Base-by-base conservation (phyloP, 768 basidiomycete genomes). In the Kockovaella imperatae region DNA sequence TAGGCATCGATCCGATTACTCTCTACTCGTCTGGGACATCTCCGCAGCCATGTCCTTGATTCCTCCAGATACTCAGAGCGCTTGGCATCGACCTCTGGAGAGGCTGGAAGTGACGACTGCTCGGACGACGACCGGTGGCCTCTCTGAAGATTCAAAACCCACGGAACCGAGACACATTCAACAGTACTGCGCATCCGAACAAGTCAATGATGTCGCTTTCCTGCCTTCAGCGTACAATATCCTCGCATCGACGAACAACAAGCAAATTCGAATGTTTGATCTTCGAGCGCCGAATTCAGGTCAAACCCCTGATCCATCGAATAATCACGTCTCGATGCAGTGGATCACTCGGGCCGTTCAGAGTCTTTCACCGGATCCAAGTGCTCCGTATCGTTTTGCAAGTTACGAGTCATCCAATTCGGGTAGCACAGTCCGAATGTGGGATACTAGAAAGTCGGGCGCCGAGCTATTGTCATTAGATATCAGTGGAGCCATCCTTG, bases 11-110 rank as follows among this genome's bases (percentile, higher is more conserved):
- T 64, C 62, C 1, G 65, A 67, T 24, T 54, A 59, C 25, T 67
- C 65, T 0, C 45, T 67, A 4, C 45, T 61, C 25, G 57, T 67
- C 1, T 67, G 65, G 65, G 65, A 67, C 40, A 45, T 67, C 4
- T 31, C 47, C 10, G 54, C 56, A 17, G 57, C 54, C 14, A 39
- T 68, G 24, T 45, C 50, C 11, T 24, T 39, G 10, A 21, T 54
- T 28, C 49, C 59, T 4, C n/a, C 51, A 11, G 58, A 56, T 18
- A 18, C 25, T 3, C 23, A 42, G 6, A 29, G 40, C 15, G 17
- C 36, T 0, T 55, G 53, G 56, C 38, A 35, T 11, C 42, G 62
- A 47, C 65, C 62, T 14, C 18, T 21, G 6, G 56, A 55, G 10
- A 45, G 55, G 17, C 38, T 67, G 17, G 54, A 55, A 10, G 49